Base-by-base conservation (phyloP, 768 basidiomycete genomes). In the Lactarius akahatsu region DNA sequence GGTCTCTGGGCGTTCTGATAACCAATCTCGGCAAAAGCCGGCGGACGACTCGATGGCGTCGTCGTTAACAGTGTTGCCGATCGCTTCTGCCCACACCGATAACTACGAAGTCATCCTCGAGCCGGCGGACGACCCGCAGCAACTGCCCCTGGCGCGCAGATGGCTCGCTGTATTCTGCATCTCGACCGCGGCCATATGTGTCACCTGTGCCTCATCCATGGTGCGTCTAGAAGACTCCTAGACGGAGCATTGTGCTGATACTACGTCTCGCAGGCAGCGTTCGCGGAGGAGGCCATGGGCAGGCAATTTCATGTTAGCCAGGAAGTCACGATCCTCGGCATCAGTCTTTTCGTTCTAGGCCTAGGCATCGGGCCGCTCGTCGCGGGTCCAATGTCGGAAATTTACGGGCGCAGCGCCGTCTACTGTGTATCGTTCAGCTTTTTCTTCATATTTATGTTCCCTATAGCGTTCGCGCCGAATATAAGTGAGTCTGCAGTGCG, bases 401-500 rank as follows among this genome's bases (percentile, higher is more conserved):
- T 90, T 18, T 84, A 86, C 71, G 90, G 92, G 2, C 79, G 87
- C 57, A 86, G 84, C 62, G 73, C 80, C 43, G 82, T 92, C 15
- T 91, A 93, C 72, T 78, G 80, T 15, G 70, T 80, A 3, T 87
- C 89, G 0, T 92, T 88, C 67, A 69, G 77, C 1, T 69, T 85
- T 5, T 87, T 90, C 73, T 85, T 90, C 71, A 71, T 83, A 1
- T 81, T 89, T 62, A 85, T 86, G 23, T 88, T 87, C 71, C 88
- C 90, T 0, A 85, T 90, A 6, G 88, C 90, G 1, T 92, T 94
- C 67, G 83, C 89, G 1, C 86, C 85, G 4, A 80, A 90, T 69
- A 81, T 86, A 28, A 81, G 87, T 87, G 59, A 57, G 83, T 36
- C 76, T 32, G n/a, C 9, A 20, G 15, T 18, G 34, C 11, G 10